Evolutionary conservation across 768 basidiomycete genomes (phyloP), one percentile per base, ranked within the genome.

Genomic region (Hydnum rufescens): DNA sequence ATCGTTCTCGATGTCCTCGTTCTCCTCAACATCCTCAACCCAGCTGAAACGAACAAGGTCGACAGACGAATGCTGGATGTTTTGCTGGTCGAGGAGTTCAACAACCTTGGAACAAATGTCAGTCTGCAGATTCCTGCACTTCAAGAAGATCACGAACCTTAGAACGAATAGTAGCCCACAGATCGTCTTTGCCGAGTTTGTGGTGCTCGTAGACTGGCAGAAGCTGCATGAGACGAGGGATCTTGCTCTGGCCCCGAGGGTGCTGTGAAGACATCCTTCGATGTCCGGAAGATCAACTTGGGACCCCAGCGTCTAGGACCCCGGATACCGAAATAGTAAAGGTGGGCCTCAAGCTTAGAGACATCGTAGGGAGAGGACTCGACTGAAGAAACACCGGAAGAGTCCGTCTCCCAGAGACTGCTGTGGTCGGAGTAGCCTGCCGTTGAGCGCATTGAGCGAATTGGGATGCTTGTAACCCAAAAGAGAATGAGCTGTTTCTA

Each of bases 221-320:
- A 57, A 66, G 57, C 58, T 53, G 26, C 64, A 67, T 68, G 31
- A 53, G 42, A 34, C 66, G 64, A 55, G 3, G 42, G 42, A n/a
- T 64, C 47, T 4, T 44, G 22, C 57, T 60, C 60, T 28, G 67
- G 67, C 47, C 64, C 66, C 46, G 61, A n/a, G 36, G 65, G 66
- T 16, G 43, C 51, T 19, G 47, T 47, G 58, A 64, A 68, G 13
- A 54, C 44, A 55, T 68, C 67, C 39, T 32, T 49, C 6, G 67
- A 66, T 29, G 62, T 64, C 59, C 67, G 58, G 57, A 57, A 67
- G 62, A 68, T 59, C 26, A 68, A 59, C 60, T 64, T 64, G 54
- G 67, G 67, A 13, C 67, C 66, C 25, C 52, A 60, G 13, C 52
- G 36, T 19, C 55, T 60, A 19, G 32, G 26, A 53, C 68, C 58